Conservation (phyloP, 2,329 filamentous ascomycete genomes). For the Stachybotrys chartarum region DNA sequence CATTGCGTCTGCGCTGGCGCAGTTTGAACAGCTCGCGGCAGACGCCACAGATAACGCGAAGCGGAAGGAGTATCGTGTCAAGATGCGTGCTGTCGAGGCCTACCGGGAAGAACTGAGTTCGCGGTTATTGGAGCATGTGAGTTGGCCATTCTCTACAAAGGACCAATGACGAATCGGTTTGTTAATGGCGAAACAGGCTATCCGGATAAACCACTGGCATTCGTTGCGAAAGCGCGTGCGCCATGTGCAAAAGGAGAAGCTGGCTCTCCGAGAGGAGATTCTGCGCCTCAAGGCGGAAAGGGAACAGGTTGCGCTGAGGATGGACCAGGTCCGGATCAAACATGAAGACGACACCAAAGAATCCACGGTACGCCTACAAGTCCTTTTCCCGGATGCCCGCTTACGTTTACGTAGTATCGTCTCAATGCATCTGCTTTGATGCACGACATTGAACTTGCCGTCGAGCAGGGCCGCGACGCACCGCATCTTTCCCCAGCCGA, state of each 20-base stretch:
- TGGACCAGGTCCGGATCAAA: constrained; percentile 54
- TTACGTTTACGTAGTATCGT: constrained; percentile 25
- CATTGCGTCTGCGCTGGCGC: constrained; percentile 40
- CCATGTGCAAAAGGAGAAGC: constrained; percentile 49
- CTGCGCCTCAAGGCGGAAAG: constrained; percentile 50
- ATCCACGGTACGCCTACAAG: constrained; percentile 35
- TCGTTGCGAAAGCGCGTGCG: constrained; percentile 50
- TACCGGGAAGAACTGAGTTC: constrained; percentile 51
- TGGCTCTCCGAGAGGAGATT: constrained; percentile 52
- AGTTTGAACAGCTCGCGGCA: constrained; percentile 32
- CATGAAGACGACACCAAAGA: constrained; percentile 49
- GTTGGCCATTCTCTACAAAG: constrained; percentile 14
- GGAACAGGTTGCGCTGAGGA: constrained; percentile 54
- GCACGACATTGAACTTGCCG: constrained; percentile 55
- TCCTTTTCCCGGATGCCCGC: not conserved
- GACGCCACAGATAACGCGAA: constrained; percentile 35
- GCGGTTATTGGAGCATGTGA: constrained; percentile 51
- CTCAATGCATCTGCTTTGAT: constrained; percentile 50
- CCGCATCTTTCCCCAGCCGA: constrained; percentile 36
- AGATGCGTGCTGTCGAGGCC: constrained; percentile 48
- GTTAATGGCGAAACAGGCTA: constrained; percentile 34
- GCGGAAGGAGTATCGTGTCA: constrained; percentile 48
- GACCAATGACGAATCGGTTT: not conserved
- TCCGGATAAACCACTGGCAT: constrained; percentile 52
- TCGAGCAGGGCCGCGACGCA: constrained; percentile 42